Evolutionary conservation across 2,329 filamentous ascomycete genomes (phyloP).

Genomic region (Penicillium sp.): DNA sequence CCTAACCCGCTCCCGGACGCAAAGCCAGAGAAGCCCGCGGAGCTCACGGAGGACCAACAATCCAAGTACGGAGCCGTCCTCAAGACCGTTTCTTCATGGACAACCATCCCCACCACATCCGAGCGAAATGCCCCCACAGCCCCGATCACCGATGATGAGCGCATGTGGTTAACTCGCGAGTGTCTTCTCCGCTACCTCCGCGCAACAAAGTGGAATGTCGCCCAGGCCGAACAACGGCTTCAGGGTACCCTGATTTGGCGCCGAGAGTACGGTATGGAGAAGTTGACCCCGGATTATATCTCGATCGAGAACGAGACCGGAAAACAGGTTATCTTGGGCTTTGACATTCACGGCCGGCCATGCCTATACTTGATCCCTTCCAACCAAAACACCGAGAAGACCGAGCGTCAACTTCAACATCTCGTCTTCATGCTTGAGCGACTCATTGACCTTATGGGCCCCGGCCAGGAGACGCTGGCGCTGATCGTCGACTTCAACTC

Average conservation of each 20-base stretch:
- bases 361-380: constrained; percentile 88
- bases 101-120: constrained; percentile 60
- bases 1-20: constrained; percentile 53
- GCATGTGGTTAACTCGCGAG: constrained; percentile 85
- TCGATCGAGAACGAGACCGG: constrained; percentile 93
- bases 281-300: constrained; percentile 74
- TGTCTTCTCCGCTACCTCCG: constrained; percentile 89
- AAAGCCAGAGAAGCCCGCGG: constrained; percentile 53
- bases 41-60: constrained; percentile 71
- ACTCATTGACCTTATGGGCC: constrained; percentile 78
- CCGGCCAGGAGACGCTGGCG: constrained; percentile 79
- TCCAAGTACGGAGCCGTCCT: constrained; percentile 77
- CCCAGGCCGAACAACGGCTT: constrained; percentile 72
- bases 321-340: constrained; percentile 87
- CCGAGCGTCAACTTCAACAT: constrained; percentile 84
- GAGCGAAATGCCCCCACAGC: constrained; percentile 55
- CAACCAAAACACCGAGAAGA: constrained; percentile 85
- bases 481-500: constrained; percentile 90
- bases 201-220: constrained; percentile 82
- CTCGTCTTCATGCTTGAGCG: constrained; percentile 94
- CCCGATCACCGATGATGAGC: constrained; percentile 72
- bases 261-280: constrained; percentile 78
- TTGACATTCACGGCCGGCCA: constrained; percentile 76
- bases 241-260: constrained; percentile 80
- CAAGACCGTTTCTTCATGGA: constrained; percentile 65